These are phyloP conservation scores for Aspergillus persii DNA, from an alignment of 2,329 filamentous ascomycete species.

Conservation along the genomic window DNA sequence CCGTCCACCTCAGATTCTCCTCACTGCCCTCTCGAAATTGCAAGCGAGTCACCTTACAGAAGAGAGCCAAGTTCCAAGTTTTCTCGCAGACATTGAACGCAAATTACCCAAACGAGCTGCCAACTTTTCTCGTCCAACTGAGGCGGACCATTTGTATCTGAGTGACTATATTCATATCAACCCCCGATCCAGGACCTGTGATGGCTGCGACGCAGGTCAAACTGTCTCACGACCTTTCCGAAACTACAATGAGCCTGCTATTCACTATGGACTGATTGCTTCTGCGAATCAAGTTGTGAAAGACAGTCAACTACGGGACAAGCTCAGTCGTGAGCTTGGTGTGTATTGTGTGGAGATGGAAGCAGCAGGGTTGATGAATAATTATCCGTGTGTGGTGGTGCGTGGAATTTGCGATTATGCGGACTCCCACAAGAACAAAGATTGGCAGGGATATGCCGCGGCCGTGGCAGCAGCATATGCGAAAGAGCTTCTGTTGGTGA, in stretches of 20 bases:
- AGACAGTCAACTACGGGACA: background rate
- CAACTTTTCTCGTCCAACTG: too few species aligned
- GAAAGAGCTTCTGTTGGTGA: background rate
- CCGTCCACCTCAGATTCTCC: background rate
- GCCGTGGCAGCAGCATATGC: constrained; percentile 1
- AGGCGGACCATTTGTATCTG: too few species aligned
- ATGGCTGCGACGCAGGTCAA: background rate
- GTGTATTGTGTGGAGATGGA: constrained; percentile 5
- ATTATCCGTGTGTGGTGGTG: constrained; percentile 3
- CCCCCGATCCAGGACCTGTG: background rate
- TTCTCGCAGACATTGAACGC: background rate
- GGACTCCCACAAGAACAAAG: constrained; percentile 6
- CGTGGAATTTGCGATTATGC: constrained; percentile 6
- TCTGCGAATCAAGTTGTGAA: constrained; percentile 4
- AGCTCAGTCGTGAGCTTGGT: background rate
- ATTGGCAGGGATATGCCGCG: constrained; percentile 5
- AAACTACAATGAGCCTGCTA: background rate
- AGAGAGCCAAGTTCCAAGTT: background rate
- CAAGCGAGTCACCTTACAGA: background rate
- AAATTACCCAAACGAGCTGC: background rate
- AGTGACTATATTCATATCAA: background rate
- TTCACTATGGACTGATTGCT: constrained; percentile 1
- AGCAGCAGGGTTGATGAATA: constrained; percentile 3
- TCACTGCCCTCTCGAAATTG: background rate
- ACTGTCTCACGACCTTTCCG: background rate